phyloP scores from a whole-genome alignment of 495 filamentous ascomycete genomes.

The Neurospora sp. region DNA sequence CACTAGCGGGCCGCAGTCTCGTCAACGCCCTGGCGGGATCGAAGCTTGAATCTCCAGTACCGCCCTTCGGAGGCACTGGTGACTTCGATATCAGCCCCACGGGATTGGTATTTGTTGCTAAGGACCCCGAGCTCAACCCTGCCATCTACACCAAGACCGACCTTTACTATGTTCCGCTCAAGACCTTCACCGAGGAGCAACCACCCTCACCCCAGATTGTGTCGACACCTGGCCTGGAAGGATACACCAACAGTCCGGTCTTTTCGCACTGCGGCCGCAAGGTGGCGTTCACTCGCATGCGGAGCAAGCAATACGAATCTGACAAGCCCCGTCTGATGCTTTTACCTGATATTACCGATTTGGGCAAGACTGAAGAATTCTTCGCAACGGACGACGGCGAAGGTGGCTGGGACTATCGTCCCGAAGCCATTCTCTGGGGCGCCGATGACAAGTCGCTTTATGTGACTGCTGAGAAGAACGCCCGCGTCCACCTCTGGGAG shows the following conservation, averaged over 20 bases:
- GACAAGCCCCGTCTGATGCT: slow-evolving; percentile 77
- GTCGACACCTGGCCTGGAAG: slow-evolving; percentile 44
- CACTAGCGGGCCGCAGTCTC: slow-evolving; percentile 30
- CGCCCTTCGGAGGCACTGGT: slow-evolving; percentile 43
- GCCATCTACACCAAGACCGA: slow-evolving; percentile 76
- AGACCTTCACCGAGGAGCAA: slow-evolving; percentile 43
- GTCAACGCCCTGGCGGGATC: slow-evolving; percentile 50
- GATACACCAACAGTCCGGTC: slow-evolving; percentile 64
- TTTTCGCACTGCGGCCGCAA: slow-evolving; percentile 64
- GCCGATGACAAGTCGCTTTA: slow-evolving; percentile 53
- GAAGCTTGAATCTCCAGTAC: slow-evolving; percentile 49
- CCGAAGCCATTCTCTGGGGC: slow-evolving; percentile 55
- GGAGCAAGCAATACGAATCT: slow-evolving; percentile 73
- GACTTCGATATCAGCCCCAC: slow-evolving; percentile 47
- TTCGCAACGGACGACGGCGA: slow-evolving; percentile 51
- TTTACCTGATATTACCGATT: slow-evolving; percentile 45
- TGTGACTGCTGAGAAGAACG: slow-evolving; percentile 57
- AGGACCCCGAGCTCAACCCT: slow-evolving; percentile 66
- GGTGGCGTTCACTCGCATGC: slow-evolving; percentile 76
- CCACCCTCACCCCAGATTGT: slow-evolving; percentile 34
- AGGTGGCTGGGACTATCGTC: slow-evolving; percentile 58
- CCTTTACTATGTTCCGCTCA: slow-evolving; percentile 60
- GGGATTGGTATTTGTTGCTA: slow-evolving; percentile 72
- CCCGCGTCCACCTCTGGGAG: slow-evolving; percentile 53
- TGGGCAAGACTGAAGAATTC: slow-evolving; percentile 52